These are phyloP conservation scores for Dipteronia dyeriana DNA, from an alignment of 345 rosid species.

Conservation along the genomic window DNA sequence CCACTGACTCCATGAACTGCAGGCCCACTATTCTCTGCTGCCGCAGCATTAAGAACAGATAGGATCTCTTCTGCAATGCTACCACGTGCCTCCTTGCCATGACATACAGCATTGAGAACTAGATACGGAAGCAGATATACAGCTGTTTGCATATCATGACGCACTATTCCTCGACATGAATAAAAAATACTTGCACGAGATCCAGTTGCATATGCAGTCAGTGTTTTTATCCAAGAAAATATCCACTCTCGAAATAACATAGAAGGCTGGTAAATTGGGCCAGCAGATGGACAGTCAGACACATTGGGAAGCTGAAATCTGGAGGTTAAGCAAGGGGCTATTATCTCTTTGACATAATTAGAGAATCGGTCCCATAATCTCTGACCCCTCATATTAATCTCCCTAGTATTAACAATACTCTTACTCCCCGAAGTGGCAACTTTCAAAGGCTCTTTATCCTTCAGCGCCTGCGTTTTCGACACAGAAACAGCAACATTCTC, in stretches of 20 bases:
- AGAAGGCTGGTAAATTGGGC: slow-evolving; percentile 82
- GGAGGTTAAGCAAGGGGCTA: slow-evolving; percentile 96
- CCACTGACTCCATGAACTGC: slow-evolving; percentile 49
- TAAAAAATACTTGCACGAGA: slow-evolving; percentile 82
- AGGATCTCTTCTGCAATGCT: slow-evolving; percentile 87
- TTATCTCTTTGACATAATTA: slow-evolving; percentile 88
- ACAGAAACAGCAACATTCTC: slow-evolving; percentile 54
- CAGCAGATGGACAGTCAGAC: slow-evolving; percentile 65
- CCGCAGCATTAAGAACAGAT: slow-evolving; percentile 87
- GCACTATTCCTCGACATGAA: slow-evolving; percentile 96
- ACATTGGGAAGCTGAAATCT: slow-evolving; percentile 91
- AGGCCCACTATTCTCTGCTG: slow-evolving; percentile 68
- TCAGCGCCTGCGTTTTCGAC: slow-evolving; percentile 30
- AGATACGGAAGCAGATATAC: slow-evolving; percentile 86
- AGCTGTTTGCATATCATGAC: slow-evolving; percentile 95
- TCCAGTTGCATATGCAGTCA: slow-evolving; percentile 86
- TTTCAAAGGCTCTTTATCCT: slow-evolving; percentile 39
- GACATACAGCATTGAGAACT: slow-evolving; percentile 86
- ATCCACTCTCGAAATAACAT: slow-evolving; percentile 99
- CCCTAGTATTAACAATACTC: slow-evolving; percentile 36
- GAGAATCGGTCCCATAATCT: slow-evolving; percentile 92
- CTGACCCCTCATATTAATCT: slow-evolving; percentile 73
- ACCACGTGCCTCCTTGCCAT: slow-evolving; percentile 81
- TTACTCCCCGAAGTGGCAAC: slow-evolving; percentile 32
- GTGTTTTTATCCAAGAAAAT: slow-evolving; percentile 76